Base-by-base conservation (phyloP, 2,329 filamentous ascomycete species). In the Thielaviopsis euricoi region DNA sequence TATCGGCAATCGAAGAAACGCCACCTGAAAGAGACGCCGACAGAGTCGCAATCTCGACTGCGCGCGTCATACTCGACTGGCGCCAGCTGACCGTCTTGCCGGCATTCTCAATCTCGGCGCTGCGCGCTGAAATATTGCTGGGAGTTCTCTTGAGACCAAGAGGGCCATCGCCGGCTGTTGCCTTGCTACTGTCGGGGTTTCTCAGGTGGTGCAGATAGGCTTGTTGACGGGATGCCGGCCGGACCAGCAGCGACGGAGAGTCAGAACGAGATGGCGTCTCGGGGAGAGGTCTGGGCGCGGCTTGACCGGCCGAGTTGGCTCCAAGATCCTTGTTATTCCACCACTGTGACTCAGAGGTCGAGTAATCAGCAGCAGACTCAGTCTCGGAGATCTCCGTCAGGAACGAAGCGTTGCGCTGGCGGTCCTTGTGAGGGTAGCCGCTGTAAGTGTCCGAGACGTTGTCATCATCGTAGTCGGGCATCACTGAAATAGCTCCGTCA, bases 1-100 rank as follows among this genome's bases (percentile, higher is more conserved):
- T 70, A 57, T 70, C 66, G 29, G 68, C 66, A 51, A 71, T 63
- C 33, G 68, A 63, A n/a, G 69, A 64, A 19, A 69, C 67, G 22
- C 67, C 68, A 17, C 68, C 69, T 2, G 53, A 50, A 46, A 63
- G 58, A 12, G 64, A 66, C 57, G 62, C 65, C 56, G 61, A 66
- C 58, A 61, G 66, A 61, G 62, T 63, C 58, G 61, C 66, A 61
- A 55, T 63, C 55, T 61, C 54, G 22, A 29, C 21, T 7, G 57
- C 59, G 29, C 59, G 55, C 22, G n/a, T 15, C 15, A 58, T 25
- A 12, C 48, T 58, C 13, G 59, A 60, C 40, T 55, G 48, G 2
- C 59, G 52, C 56, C 53, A 55, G 19, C 23, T 58, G 12, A 55
- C 46, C 12, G 15, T 53, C 17, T 56, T 55, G 19, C 52, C 26